Conservation (phyloP, 306 rosid genomes). For the Benincasa hispida region DNA sequence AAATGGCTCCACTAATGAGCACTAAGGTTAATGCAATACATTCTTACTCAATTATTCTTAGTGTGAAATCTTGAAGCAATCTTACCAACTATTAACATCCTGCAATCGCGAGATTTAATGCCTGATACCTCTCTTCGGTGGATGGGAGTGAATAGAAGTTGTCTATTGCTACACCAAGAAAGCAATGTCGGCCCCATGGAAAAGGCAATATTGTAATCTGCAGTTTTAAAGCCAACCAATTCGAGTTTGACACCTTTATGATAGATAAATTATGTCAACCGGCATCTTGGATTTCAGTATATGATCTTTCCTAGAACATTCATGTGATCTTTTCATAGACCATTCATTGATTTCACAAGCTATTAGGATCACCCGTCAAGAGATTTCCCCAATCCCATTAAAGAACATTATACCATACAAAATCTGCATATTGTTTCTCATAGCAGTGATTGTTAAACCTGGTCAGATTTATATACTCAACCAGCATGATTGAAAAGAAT, state of each 20-base stretch:
- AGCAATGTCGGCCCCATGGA: conserved; percentile 96
- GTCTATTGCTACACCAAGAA: conserved; percentile 92
- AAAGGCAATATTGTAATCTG: conserved; percentile 98
- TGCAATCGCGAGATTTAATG: conserved; percentile 64
- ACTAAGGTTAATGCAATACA: conserved; percentile 57
- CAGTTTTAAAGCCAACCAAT: conserved; percentile 99
- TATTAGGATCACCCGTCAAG: conserved; percentile 37
- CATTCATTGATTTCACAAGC: conserved; percentile 69
- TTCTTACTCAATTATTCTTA: conserved; percentile 58
- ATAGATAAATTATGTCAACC: conserved; percentile 93
- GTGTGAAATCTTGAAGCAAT: conserved; percentile 85
- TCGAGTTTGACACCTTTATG: conserved; percentile 97
- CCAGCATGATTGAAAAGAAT: conserved; percentile 8
- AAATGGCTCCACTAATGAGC: conserved; percentile 46
- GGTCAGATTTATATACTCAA: background rate
- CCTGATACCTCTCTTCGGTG: conserved; percentile 90
- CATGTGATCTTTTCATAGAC: conserved; percentile 79
- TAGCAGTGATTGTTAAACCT: background rate
- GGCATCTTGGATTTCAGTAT: conserved; percentile 78
- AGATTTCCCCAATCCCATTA: conserved; percentile 43
- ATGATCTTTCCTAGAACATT: conserved; percentile 75
- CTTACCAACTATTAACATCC: conserved; percentile 99
- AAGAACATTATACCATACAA: conserved; percentile 26
- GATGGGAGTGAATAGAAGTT: conserved; percentile 70
- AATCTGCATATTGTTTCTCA: conserved; percentile 1